Conservation (phyloP, 2,329 filamentous ascomycete genomes). For the Achaetomium macrosporum region DNA sequence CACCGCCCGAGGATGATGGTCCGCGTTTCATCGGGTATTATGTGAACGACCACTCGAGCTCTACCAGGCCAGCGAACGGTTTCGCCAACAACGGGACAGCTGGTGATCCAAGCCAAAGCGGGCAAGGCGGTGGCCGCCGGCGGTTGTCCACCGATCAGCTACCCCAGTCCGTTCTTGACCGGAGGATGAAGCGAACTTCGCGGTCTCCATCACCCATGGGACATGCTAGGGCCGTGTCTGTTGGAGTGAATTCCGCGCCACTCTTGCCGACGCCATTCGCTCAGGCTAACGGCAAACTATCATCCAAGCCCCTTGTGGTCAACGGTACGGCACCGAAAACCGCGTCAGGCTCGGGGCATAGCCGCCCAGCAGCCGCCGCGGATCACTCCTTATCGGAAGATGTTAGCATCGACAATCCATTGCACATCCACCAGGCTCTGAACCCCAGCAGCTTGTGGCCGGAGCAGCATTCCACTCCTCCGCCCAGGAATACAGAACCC, state of each 20-base stretch:
- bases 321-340: slow-evolving; percentile 36
- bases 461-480: slow-evolving; percentile 21
- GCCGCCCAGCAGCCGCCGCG: slow-evolving; percentile 24
- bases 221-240: slow-evolving; percentile 41
- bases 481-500: slow-evolving; percentile 21
- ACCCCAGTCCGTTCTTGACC: slow-evolving; percentile 48
- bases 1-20: slow-evolving; percentile 45
- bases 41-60: slow-evolving; percentile 29
- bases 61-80: slow-evolving; percentile 25
- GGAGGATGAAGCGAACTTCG: slow-evolving; percentile 47
- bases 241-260: slow-evolving; percentile 36
- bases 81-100: slow-evolving; percentile 37
- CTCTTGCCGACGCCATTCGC: slow-evolving; percentile 37
- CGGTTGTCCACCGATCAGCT: slow-evolving; percentile 49
- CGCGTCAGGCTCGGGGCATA: slow-evolving; percentile 23
- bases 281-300: slow-evolving; percentile 30
- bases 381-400: slow-evolving; percentile 29
- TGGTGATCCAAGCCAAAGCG: slow-evolving; percentile 40
- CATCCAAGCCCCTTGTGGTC: slow-evolving; percentile 36
- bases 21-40: slow-evolving; percentile 35
- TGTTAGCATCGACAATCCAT: slow-evolving; percentile 32
- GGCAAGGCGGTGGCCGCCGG: slow-evolving; percentile 34
- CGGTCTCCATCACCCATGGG: slow-evolving; percentile 52
- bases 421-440: slow-evolving; percentile 33
- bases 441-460: slow-evolving; percentile 23